Evolutionary conservation across 2,329 filamentous ascomycete genomes (phyloP).

Genomic region (Pseudopithomyces maydicus): DNA sequence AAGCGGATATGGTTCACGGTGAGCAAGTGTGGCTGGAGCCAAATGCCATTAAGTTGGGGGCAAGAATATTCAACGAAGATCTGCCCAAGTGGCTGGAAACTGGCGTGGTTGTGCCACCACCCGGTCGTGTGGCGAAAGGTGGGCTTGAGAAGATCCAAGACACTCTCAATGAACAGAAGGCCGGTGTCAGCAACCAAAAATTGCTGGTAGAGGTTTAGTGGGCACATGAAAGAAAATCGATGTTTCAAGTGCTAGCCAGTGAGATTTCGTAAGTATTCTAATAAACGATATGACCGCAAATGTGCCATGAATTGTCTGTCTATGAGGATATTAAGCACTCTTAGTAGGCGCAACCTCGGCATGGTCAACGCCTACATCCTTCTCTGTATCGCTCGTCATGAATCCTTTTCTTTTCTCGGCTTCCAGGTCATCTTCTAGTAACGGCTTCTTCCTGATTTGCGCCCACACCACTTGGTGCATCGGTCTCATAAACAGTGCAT

Average conservation of each 20-base stretch:
- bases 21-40: neutral
- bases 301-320: no score
- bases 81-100: neutral
- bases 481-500: constrained; percentile 32
- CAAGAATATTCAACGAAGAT: neutral
- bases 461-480: constrained; percentile 39
- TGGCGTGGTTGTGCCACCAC: neutral
- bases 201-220: neutral
- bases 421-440: constrained; percentile 18
- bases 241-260: neutral
- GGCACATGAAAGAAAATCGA: neutral
- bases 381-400: constrained; percentile 16
- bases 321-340: neutral
- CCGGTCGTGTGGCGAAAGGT: neutral
- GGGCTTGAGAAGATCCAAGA: neutral
- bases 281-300: no score
- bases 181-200: constrained; percentile 1
- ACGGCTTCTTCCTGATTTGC: constrained; percentile 27
- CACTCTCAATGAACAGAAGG: neutral
- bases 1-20: neutral
- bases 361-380: constrained; percentile 23
- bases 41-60: neutral
- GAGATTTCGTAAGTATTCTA: neutral
- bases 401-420: constrained; percentile 22
- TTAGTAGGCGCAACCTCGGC: constrained; percentile 16